Evolutionary conservation across 331 rosid species (phyloP).

Genomic region (Malus hybrid): DNA sequence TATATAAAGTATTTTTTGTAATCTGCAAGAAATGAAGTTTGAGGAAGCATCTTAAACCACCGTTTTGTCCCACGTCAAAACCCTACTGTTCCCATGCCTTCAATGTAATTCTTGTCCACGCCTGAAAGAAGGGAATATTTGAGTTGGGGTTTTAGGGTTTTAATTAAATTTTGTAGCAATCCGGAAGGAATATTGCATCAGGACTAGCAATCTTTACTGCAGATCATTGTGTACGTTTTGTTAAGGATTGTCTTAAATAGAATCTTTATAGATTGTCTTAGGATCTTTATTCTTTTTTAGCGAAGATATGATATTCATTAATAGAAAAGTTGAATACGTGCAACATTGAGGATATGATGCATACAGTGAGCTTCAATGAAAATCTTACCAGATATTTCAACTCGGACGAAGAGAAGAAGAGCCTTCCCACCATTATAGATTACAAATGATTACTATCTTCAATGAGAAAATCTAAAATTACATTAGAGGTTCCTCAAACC

Average conservation of each 20-base stretch:
- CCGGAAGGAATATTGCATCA: neutral
- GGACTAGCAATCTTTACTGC: neutral
- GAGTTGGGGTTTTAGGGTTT: neutral
- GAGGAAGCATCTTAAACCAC: slow-evolving; percentile 8
- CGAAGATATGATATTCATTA: too few species aligned
- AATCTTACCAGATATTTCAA: accelerated
- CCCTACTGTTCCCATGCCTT: neutral
- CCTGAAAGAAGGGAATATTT: slow-evolving; percentile 1
- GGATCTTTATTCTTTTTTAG: too few species aligned
- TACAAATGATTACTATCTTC: too few species aligned
- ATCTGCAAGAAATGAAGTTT: neutral
- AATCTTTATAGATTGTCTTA: too few species aligned
- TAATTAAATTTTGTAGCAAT: neutral
- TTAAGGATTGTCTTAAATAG: slow-evolving; percentile 2
- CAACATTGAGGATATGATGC: too few species aligned
- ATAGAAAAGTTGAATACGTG: too few species aligned
- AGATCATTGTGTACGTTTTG: neutral
- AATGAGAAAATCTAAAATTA: too few species aligned
- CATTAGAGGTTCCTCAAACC: too few species aligned
- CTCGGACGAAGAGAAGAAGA: too few species aligned
- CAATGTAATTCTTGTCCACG: slow-evolving; percentile 8
- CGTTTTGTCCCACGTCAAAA: neutral
- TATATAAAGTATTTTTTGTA: neutral
- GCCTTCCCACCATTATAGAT: too few species aligned
- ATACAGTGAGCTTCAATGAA: too few species aligned